Evolutionary conservation across 495 filamentous ascomycete species (phyloP), one percentile per base, ranked within the genome.

Genomic region (Hypoxylon fragiforme): DNA sequence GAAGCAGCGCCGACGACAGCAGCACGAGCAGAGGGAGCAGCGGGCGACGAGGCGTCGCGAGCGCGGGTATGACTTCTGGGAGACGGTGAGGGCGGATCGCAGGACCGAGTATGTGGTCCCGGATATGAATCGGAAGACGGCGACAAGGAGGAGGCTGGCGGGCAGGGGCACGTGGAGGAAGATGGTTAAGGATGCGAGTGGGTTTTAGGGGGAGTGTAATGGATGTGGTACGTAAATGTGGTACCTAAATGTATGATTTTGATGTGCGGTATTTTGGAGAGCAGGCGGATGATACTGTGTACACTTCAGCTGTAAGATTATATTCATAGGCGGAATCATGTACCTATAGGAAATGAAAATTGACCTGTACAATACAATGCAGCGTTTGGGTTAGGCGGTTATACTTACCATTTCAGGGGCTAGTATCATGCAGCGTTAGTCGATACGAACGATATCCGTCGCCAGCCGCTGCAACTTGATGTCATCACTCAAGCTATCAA

Each of bases 41-140:
- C 60, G 67, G 18, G 50, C 40, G 44, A 41, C 35, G 36, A 50
- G 44, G 14, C 60, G 40, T 13, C 67, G 69, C 24, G 75, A 78
- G 46, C 53, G 59, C 38, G 65, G 53, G 4, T 76, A 69, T 43
- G 75, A 78, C 38, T 76, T 76, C 31, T 78, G 75, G 75, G 74
- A 64, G 19, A 66, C 60, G 44, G 57, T 76, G 39, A 68, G 68
- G 48, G 51, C 60, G 26, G 65, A 74, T 44, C 57, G 64, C 5
- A 54, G 34, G 9, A 50, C 37, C 44, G 58, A 54, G 40, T 73
- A 75, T 47, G 62, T 69, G 50, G 76, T 77, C 43, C 73, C 75
- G n/a, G 69, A 70, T 20, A 49, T 70, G 39, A 77, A 77, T 39
- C 53, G 68, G 15, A 69, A 64, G 64, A 44, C 44, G 20, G 49